Percentiles rank a stretch among this genome's conserved stretches.
These are phyloP conservation scores for Aureobasidium pullulans DNA, from an alignment of 2,329 filamentous ascomycete species.

Conservation along the genomic window DNA sequence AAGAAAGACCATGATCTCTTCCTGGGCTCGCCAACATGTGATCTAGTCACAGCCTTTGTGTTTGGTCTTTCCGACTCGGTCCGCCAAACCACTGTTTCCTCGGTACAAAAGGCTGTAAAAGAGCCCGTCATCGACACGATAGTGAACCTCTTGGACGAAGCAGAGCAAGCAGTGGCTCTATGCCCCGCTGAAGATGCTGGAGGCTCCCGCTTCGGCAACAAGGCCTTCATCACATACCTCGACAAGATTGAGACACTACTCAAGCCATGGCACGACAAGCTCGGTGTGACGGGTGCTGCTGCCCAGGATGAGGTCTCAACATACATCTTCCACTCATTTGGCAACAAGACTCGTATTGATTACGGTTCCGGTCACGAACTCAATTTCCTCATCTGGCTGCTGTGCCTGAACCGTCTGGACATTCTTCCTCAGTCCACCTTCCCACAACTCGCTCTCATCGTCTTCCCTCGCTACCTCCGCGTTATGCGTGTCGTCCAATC, in stretches of 20 bases:
- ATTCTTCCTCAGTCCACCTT: slow-evolving; percentile 61
- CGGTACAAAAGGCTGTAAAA: slow-evolving; percentile 47
- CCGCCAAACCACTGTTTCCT: slow-evolving; percentile 58
- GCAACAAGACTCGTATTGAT: slow-evolving; percentile 80
- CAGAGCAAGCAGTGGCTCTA: slow-evolving; percentile 57
- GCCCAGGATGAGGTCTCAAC: slow-evolving; percentile 65
- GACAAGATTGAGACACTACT: slow-evolving; percentile 50
- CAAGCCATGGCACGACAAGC: slow-evolving; percentile 55
- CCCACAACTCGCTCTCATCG: slow-evolving; percentile 62
- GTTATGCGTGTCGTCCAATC: slow-evolving; percentile 85
- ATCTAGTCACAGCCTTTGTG: slow-evolving; percentile 73
- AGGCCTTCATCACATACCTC: slow-evolving; percentile 76
- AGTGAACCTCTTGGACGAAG: slow-evolving; percentile 60
- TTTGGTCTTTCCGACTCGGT: slow-evolving; percentile 82
- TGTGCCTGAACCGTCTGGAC: slow-evolving; percentile 80
- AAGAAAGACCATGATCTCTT: slow-evolving; percentile 74
- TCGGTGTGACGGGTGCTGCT: slow-evolving; percentile 43
- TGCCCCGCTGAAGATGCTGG: slow-evolving; percentile 79
- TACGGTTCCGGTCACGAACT: slow-evolving; percentile 97
- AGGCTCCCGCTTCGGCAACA: slow-evolving; percentile 91
- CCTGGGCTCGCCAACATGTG: slow-evolving; percentile 65
- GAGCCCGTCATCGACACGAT: slow-evolving; percentile 57
- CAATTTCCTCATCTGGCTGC: slow-evolving; percentile 92
- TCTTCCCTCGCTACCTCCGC: slow-evolving; percentile 75
- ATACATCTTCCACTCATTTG: slow-evolving; percentile 78